A percentile compares a stretch with the other conserved stretches of the same genome.
These are phyloP conservation scores for Trichodelitschia bisporula DNA, from an alignment of 495 filamentous ascomycete genomes.

Conservation along the genomic window DNA sequence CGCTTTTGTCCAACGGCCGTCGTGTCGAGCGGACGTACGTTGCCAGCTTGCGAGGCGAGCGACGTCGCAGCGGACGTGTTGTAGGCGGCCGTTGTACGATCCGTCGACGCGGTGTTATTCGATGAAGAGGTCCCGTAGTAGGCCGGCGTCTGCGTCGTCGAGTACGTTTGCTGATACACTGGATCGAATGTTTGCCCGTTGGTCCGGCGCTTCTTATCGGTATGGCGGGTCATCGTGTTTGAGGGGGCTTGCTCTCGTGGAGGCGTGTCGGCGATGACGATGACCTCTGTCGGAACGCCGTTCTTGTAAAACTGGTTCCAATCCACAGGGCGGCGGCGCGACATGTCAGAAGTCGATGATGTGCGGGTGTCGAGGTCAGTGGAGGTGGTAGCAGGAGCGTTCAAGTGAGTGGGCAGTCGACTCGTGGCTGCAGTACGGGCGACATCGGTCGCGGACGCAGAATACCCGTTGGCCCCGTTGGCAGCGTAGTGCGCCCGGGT, in stretches of 20 bases:
- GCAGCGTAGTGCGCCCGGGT: no score
- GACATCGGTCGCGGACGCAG: no score
- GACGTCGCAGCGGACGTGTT: slow-evolving; percentile 76
- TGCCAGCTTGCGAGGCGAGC: slow-evolving; percentile 41
- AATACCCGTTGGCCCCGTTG: no score
- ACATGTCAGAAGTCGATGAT: slow-evolving; percentile 1
- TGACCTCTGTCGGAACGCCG: slow-evolving; percentile 77
- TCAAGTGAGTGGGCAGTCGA: no score
- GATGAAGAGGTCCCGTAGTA: slow-evolving; percentile 39
- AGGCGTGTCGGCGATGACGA: slow-evolving; percentile 83
- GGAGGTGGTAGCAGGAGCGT: no score
- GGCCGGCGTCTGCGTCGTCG: slow-evolving; percentile 45
- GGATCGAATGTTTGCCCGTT: slow-evolving; percentile 37
- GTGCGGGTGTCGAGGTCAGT: no score
- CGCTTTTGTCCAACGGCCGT: slow-evolving; percentile 53
- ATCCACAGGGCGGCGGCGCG: slow-evolving; percentile 45
- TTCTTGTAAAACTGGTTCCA: slow-evolving; percentile 87
- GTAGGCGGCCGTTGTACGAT: slow-evolving; percentile 60
- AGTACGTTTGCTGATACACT: slow-evolving; percentile 35
- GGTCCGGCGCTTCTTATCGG: slow-evolving; percentile 40
- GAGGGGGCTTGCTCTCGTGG: slow-evolving; percentile 23
- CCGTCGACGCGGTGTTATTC: slow-evolving; percentile 45
- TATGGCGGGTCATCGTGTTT: slow-evolving; percentile 21
- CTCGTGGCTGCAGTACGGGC: slow-evolving; percentile 1
- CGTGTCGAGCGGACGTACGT: slow-evolving; percentile 20